Conservation (phyloP, 495 filamentous ascomycete genomes). For the Gamarada debralockiae region DNA sequence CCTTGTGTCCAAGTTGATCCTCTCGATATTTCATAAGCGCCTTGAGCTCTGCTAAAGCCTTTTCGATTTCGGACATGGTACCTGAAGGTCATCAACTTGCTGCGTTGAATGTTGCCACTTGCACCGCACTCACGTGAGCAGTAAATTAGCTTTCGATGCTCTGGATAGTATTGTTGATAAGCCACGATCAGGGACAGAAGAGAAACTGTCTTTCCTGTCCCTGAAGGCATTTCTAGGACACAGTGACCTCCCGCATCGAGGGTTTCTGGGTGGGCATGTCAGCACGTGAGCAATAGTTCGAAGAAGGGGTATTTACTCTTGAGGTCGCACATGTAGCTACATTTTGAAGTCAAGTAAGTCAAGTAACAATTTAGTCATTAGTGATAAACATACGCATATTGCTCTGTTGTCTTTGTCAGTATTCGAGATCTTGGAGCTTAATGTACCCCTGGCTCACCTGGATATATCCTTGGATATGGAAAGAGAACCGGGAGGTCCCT, state of each 20-base stretch:
- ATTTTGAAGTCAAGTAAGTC: conserved; percentile 3
- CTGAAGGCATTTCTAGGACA: conserved; percentile 99
- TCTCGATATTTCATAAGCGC: conserved; percentile 90
- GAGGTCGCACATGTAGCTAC: conserved; percentile 94
- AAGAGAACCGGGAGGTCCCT: conserved; percentile 94
- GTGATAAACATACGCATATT: conserved; percentile 73
- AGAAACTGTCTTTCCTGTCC: conserved; percentile 98
- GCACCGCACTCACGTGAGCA: conserved; percentile 69
- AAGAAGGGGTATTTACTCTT: conserved; percentile 54
- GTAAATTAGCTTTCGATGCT: conserved; percentile 94
- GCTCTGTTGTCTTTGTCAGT: conserved; percentile 45
- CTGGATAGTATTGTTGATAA: conserved; percentile 87
- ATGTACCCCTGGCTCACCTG: conserved; percentile 44
- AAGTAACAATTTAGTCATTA: not conserved
- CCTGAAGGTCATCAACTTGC: conserved; percentile 27
- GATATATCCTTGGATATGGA: conserved; percentile 95
- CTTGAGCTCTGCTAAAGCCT: conserved; percentile 89
- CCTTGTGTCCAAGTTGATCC: conserved; percentile 77
- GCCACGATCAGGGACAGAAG: conserved; percentile 93
- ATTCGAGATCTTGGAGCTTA: not conserved
- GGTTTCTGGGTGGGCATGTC: conserved; percentile 47
- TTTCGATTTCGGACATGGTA: conserved; percentile 94
- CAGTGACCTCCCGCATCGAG: conserved; percentile 93
- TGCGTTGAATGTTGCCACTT: not conserved
- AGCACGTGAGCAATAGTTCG: conserved; percentile 2